Evolutionary conservation across 1,284 basidiomycete species (phyloP).

Genomic region (Golubevia sp.): DNA sequence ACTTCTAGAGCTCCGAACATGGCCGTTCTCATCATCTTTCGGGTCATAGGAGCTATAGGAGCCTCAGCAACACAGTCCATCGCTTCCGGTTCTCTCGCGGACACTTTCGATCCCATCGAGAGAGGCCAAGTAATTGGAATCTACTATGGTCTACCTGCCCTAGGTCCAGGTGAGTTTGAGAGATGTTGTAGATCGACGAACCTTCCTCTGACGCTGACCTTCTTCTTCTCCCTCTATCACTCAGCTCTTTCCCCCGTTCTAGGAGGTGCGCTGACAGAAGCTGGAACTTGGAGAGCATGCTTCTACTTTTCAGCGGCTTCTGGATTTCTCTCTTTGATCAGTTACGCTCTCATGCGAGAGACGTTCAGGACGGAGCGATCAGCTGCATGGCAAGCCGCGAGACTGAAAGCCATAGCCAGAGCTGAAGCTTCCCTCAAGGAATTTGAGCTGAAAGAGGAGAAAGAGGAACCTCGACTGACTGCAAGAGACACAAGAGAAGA

Average conservation of each 20-base stretch:
- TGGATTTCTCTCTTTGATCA: slow-evolving; percentile 9
- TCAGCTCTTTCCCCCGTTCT: neutral
- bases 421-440: neutral
- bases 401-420: neutral
- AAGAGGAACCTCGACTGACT: neutral
- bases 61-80: slow-evolving; percentile 10
- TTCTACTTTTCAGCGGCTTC: slow-evolving; percentile 18
- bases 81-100: slow-evolving; percentile 14
- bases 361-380: slow-evolving; percentile 12
- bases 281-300: slow-evolving; percentile 9
- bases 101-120: slow-evolving; percentile 11
- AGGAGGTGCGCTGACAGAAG: slow-evolving; percentile 13
- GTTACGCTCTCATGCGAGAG: slow-evolving; percentile 8
- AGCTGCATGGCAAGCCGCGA: slow-evolving; percentile 11
- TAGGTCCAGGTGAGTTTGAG: too few species aligned
- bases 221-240: too few species aligned
- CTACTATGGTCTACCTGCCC: too few species aligned
- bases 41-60: slow-evolving; percentile 11
- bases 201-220: too few species aligned
- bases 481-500: slow-evolving; percentile 5
- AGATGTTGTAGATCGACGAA: too few species aligned
- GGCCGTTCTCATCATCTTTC: slow-evolving; percentile 11
- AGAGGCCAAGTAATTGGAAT: slow-evolving; percentile 8
- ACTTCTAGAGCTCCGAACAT: slow-evolving; percentile 6
- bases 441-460: neutral